Percentiles rank a stretch among this genome's conserved stretches.
phyloP scores from a whole-genome alignment of 495 filamentous ascomycete species.

The Penicillium ucsense region DNA sequence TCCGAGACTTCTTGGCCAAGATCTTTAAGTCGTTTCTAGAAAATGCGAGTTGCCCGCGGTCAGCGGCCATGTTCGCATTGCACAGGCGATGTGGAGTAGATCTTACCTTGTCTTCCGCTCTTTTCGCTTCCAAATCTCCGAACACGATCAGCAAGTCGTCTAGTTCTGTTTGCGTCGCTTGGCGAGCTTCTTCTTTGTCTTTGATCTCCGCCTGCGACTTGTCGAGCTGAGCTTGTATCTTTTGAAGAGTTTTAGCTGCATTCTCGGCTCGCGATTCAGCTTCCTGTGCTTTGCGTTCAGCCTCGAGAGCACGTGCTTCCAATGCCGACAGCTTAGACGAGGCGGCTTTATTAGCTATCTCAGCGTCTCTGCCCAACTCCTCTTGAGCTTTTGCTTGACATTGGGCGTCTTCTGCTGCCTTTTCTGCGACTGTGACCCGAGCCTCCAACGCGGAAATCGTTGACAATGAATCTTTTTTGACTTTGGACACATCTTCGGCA shows the following conservation, averaged over 20 bases:
- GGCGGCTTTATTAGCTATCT: slow-evolving; percentile 47
- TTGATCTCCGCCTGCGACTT: slow-evolving; percentile 20
- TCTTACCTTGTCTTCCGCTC: slow-evolving; percentile 66
- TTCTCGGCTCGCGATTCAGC: slow-evolving; percentile 38
- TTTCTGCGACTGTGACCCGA: slow-evolving; percentile 36
- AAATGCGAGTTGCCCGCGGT: slow-evolving; percentile 13
- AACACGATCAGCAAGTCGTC: slow-evolving; percentile 84
- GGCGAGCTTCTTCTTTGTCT: slow-evolving; percentile 55
- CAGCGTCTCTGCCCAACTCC: slow-evolving; percentile 43
- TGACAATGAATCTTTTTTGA: slow-evolving; percentile 42
- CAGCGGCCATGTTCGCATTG: too few relatives aligned
- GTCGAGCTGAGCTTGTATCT: slow-evolving; percentile 13
- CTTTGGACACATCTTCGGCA: slow-evolving; percentile 48
- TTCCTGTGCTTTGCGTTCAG: slow-evolving; percentile 27
- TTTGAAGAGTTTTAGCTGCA: slow-evolving; percentile 15
- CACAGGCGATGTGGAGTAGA: too few relatives aligned
- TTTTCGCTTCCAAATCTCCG: slow-evolving; percentile 82
- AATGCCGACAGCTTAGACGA: slow-evolving; percentile 38
- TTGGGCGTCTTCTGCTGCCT: slow-evolving; percentile 39
- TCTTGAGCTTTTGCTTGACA: slow-evolving; percentile 20
- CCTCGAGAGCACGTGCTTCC: slow-evolving; percentile 36
- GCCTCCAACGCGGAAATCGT: slow-evolving; percentile 41
- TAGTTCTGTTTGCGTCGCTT: slow-evolving; percentile 57
- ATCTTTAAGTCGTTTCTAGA: slow-evolving; percentile 59
- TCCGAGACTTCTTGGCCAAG: slow-evolving; percentile 70